These are phyloP conservation scores for Magnusiomyces ingens DNA, from an alignment of 1,139 yeast species.

Conservation along the genomic window DNA sequence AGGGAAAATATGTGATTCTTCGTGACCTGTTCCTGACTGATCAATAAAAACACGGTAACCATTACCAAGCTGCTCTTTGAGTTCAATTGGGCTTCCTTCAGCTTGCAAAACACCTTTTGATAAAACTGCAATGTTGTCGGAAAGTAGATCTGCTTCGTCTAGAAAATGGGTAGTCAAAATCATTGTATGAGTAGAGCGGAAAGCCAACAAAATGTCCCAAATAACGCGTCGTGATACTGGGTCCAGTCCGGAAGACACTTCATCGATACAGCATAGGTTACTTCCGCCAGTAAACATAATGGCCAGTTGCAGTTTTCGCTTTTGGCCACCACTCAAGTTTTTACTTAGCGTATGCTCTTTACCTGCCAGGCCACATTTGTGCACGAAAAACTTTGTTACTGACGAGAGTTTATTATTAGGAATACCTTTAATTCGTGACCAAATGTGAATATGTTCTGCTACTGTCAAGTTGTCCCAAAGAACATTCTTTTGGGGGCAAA, in stretches of 20 bases:
- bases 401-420: constrained; percentile 14
- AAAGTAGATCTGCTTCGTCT: constrained; percentile 35
- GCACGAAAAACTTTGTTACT: constrained; percentile 22
- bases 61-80: constrained; percentile 32
- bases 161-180: constrained; percentile 35
- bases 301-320: constrained; percentile 83
- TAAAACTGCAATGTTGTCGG: constrained; percentile 33
- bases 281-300: constrained; percentile 35
- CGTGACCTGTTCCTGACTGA: constrained; percentile 25
- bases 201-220: constrained; percentile 34
- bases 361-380: constrained; percentile 28
- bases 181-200: constrained; percentile 28
- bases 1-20: constrained; percentile 21
- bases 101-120: constrained; percentile 31
- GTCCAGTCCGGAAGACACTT: constrained; percentile 36
- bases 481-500: constrained; percentile 37
- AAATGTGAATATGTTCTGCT: constrained; percentile 30
- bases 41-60: constrained; percentile 28
- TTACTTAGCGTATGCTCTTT: constrained; percentile 24
- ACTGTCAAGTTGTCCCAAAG: constrained; percentile 35
- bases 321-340: constrained; percentile 79
- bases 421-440: constrained; percentile 32
- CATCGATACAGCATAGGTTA: constrained; percentile 35
- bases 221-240: constrained; percentile 34
- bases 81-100: constrained; percentile 30